Evolutionary conservation across 148 eudicot species (phyloP), one percentile per base, ranked within the genome.

Genomic region (Rheum nobile): DNA sequence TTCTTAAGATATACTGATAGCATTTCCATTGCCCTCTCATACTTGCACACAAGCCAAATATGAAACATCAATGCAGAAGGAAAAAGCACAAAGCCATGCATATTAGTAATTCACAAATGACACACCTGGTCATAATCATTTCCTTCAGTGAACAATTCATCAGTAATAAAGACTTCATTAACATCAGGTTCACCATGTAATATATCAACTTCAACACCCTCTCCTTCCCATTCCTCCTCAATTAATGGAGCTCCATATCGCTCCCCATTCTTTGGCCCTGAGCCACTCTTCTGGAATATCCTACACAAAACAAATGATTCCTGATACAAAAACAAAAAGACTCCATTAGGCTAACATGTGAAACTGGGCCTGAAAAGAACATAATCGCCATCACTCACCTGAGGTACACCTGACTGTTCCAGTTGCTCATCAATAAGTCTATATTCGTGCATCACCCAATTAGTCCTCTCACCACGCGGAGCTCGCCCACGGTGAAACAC

Each of bases 381-480:
- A 24, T 34, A 28, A 4, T 42, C n/a, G 11, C 71, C 19, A 39
- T 10, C 55, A 19, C 90, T 76, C 78, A 94, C 99, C 99, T 85
- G 90, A 75, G 38, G 47, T 77, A 80, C 55, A 32, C 88, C 96
- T 73, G 88, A 83, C 74, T 81, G 87, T 78, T 84, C 88, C 73
- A 92, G 80, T 73, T 80, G 81, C 76, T 88, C 85, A 52, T 92
- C 96, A 67, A 81, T 74, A 67, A 92, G 90, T 68, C 85, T 85
- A 80, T 95, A 95, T 76, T 95, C 99, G 48, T 92, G 99, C 99
- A 95, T 92, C 59, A 95, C 99, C 97, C 97, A 95, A 41, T 95
- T 92, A 39, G 83, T 86, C 79, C 99, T 86, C 88, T 83, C 84
- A 14, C 99, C 99, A 37, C 78, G 85, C 12, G 99, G 99, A 31